Evolutionary conservation across 768 basidiomycete species (phyloP).

Genomic region (Gelatoporia subvermispora): DNA sequence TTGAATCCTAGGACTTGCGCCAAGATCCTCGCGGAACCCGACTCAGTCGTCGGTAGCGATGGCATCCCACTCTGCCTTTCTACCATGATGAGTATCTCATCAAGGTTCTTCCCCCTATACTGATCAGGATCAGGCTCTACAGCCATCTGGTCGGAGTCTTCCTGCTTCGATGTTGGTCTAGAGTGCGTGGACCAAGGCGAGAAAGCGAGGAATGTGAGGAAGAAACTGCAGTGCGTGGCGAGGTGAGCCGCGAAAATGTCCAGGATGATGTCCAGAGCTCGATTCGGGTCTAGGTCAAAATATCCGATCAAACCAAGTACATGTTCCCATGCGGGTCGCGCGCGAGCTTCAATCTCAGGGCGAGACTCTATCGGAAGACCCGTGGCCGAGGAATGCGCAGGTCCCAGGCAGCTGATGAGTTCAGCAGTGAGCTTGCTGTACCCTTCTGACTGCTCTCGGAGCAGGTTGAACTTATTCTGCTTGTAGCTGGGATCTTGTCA

Average conservation of each 20-base stretch:
- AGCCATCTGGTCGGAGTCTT: conserved; percentile 29
- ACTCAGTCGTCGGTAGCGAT: conserved; percentile 11
- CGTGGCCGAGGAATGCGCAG: conserved; percentile 63
- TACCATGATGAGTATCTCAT: conserved; percentile 58
- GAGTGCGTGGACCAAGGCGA: conserved; percentile 74
- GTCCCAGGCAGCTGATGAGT: conserved; percentile 71
- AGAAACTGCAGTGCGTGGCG: conserved; percentile 81
- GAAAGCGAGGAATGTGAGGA: conserved; percentile 76
- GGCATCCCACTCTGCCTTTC: conserved; percentile 29
- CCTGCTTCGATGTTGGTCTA: conserved; percentile 2
- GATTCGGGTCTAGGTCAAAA: conserved; percentile 94
- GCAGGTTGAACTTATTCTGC: conserved; percentile 96
- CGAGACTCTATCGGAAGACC: conserved; percentile 60
- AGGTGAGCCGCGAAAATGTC: conserved; percentile 86
- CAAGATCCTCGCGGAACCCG: conserved; percentile 49
- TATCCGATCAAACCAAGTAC: conserved; percentile 89
- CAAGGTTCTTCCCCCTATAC: conserved; percentile 57
- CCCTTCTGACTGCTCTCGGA: conserved; percentile 96
- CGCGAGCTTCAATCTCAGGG: conserved; percentile 55
- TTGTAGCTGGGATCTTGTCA: conserved; percentile 62
- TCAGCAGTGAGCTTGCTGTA: conserved; percentile 91
- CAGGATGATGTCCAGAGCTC: conserved; percentile 88
- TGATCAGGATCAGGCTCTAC: conserved; percentile 33
- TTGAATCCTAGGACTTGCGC: conserved; percentile 98
- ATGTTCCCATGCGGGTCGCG: conserved; percentile 72